Percentiles rank a stretch among this genome's conserved stretches.
These are phyloP conservation scores for Rhodotorula graminis DNA, from an alignment of 768 basidiomycete species.

Conservation along the genomic window DNA sequence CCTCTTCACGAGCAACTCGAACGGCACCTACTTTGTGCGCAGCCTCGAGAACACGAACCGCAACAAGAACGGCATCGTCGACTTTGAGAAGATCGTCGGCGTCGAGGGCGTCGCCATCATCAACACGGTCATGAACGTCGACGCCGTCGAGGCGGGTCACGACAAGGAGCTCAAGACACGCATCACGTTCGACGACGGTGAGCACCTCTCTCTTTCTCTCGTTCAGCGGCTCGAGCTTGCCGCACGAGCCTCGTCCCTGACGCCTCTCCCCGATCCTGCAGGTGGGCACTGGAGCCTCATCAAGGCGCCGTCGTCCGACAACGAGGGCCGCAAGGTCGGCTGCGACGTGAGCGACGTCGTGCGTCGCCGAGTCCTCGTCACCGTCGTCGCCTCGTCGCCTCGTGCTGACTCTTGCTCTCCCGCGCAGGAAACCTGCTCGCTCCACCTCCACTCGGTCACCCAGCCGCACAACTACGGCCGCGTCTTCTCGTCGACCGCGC, in stretches of 20 bases:
- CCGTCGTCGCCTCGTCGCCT: too few relatives aligned
- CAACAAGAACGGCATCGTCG: conserved; percentile 80
- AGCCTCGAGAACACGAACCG: conserved; percentile 88
- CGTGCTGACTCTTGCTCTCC: background rate
- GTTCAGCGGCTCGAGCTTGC: too few relatives aligned
- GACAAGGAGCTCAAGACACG: conserved; percentile 68
- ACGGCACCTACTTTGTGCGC: conserved; percentile 91
- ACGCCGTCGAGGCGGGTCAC: conserved; percentile 72
- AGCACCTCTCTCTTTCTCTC: background rate
- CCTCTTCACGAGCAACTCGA: conserved; percentile 84
- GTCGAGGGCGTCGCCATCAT: conserved; percentile 82
- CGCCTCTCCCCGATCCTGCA: background rate
- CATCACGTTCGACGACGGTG: conserved; percentile 86
- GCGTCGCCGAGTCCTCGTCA: conserved; percentile 1
- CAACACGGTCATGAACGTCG: conserved; percentile 76
- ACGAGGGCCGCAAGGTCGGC: conserved; percentile 57
- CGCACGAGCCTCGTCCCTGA: background rate
- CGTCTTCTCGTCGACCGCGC: conserved; percentile 89
- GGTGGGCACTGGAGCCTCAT: conserved; percentile 73
- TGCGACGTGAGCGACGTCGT: conserved; percentile 59
- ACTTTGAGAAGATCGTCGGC: conserved; percentile 82
- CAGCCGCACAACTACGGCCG: conserved; percentile 87
- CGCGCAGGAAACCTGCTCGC: conserved; percentile 58
- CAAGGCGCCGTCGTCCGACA: conserved; percentile 58
- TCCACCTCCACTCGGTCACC: conserved; percentile 91